These are phyloP conservation scores for Lagerstroemia speciosa DNA, from an alignment of 345 rosid species.

Conservation along the genomic window DNA sequence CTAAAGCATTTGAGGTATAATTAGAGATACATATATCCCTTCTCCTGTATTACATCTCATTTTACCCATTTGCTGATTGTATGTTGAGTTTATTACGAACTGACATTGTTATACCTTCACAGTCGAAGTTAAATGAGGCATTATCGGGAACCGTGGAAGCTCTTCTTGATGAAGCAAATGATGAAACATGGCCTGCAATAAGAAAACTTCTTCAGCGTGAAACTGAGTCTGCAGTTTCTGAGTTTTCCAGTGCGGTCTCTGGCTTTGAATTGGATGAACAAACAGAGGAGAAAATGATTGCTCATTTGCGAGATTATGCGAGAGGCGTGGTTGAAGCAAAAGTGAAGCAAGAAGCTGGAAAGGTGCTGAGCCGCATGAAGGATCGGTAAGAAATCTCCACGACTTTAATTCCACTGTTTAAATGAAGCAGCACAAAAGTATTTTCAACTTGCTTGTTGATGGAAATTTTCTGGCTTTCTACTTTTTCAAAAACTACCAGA, in stretches of 20 bases:
- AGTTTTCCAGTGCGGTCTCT: conserved; percentile 52
- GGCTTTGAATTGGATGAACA: conserved; percentile 77
- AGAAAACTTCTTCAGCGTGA: conserved; percentile 61
- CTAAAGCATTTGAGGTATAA: conserved; percentile 64
- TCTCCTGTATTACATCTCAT: background rate
- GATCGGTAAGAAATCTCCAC: conserved; percentile 48
- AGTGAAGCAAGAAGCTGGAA: conserved; percentile 87
- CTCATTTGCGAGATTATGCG: conserved; percentile 48
- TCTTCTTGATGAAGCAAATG: conserved; percentile 77
- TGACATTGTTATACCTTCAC: conserved; percentile 15
- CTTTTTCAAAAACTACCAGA: background rate
- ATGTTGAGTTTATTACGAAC: too few species aligned
- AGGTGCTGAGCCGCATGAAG: conserved; percentile 82
- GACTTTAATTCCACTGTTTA: background rate
- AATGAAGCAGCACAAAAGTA: background rate
- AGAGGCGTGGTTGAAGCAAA: conserved; percentile 74
- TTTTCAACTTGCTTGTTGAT: background rate
- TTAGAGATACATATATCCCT: background rate
- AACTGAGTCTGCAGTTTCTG: conserved; percentile 60
- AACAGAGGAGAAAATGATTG: conserved; percentile 51
- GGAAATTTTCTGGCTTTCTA: background rate
- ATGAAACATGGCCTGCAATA: conserved; percentile 85
- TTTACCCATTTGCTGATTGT: too few species aligned
- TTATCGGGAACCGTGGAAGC: conserved; percentile 86
- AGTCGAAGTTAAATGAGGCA: conserved; percentile 69